Percentiles rank a stretch among this genome's conserved stretches.
Conservation (phyloP, 164 flowering plant species). For the Amborella trichopoda region DNA sequence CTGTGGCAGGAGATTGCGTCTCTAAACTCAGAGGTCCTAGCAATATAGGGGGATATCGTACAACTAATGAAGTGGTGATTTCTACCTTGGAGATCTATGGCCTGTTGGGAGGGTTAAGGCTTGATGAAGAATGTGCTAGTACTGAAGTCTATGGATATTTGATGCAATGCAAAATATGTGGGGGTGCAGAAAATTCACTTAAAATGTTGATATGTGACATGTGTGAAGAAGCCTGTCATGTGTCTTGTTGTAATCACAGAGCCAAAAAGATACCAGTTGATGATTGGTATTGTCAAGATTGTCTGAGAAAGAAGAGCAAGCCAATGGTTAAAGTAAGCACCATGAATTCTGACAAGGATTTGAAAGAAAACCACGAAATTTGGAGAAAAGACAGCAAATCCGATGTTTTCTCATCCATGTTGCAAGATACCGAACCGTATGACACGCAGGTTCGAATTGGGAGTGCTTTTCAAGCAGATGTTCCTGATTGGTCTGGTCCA, state of each 20-base stretch:
- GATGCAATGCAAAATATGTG: constrained; percentile 3
- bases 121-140: too few relatives aligned
- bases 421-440: constrained; percentile 46
- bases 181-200: constrained; percentile 1
- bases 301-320: constrained; percentile 7
- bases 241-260: constrained; percentile 9
- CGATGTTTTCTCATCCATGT: constrained; percentile 33
- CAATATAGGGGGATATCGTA: too few relatives aligned
- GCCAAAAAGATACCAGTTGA: constrained; percentile 5
- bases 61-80: too few relatives aligned
- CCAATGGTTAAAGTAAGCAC: not conserved
- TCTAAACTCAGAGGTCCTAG: too few relatives aligned
- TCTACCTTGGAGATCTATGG: too few relatives aligned
- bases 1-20: too few relatives aligned
- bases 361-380: constrained; percentile 12
- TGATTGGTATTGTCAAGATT: constrained; percentile 8
- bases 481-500: constrained; percentile 79
- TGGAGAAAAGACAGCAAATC: constrained; percentile 12
- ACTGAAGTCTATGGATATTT: too few relatives aligned
- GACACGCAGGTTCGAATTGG: constrained; percentile 64
- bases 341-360: not conserved
- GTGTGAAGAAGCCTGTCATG: constrained; percentile 10
- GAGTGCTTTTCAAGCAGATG: constrained; percentile 66
- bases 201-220: constrained; percentile 11
- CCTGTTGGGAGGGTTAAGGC: too few relatives aligned